These are phyloP conservation scores for Saccharomycopsis schoenii DNA, from an alignment of 805 yeast genomes.

Conservation along the genomic window DNA sequence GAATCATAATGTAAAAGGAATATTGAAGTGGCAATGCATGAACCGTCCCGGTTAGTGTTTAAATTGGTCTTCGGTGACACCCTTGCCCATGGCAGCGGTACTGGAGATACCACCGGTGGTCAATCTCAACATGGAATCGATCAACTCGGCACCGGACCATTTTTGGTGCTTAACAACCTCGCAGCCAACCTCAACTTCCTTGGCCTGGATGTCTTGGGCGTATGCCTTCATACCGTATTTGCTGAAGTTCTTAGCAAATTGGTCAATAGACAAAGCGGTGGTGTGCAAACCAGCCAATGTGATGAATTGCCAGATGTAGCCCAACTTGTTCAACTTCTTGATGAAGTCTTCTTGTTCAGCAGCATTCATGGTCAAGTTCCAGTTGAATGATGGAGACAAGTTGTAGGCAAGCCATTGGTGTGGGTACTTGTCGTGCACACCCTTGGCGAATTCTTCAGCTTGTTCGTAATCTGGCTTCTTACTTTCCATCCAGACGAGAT, in stretches of 20 bases:
- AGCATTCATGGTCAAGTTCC: conserved; percentile 88
- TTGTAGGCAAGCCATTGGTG: conserved; percentile 95
- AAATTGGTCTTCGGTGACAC: conserved; percentile 96
- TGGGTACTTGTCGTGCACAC: conserved; percentile 74
- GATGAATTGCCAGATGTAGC: conserved; percentile 96
- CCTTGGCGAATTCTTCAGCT: conserved; percentile 90
- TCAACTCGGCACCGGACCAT: conserved; percentile 98
- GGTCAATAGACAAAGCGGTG: conserved; percentile 83
- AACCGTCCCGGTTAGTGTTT: conserved; percentile 25
- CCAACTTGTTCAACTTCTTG: conserved; percentile 73
- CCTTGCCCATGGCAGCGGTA: conserved; percentile 97
- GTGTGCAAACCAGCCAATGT: conserved; percentile 96
- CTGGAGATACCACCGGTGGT: conserved; percentile 92
- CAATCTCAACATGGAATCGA: conserved; percentile 80
- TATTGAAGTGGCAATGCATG: neutral
- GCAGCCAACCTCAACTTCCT: conserved; percentile 79
- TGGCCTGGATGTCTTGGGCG: conserved; percentile 77
- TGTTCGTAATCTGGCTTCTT: conserved; percentile 88
- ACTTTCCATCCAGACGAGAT: conserved; percentile 97
- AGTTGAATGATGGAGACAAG: conserved; percentile 94
- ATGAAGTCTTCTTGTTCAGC: conserved; percentile 88
- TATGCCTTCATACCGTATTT: conserved; percentile 91
- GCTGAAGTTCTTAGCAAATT: conserved; percentile 70
- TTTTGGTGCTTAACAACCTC: conserved; percentile 97
- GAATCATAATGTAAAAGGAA: neutral